Evolutionary conservation across 1,284 basidiomycete species (phyloP).

Genomic region (Caloboletus firmus): DNA sequence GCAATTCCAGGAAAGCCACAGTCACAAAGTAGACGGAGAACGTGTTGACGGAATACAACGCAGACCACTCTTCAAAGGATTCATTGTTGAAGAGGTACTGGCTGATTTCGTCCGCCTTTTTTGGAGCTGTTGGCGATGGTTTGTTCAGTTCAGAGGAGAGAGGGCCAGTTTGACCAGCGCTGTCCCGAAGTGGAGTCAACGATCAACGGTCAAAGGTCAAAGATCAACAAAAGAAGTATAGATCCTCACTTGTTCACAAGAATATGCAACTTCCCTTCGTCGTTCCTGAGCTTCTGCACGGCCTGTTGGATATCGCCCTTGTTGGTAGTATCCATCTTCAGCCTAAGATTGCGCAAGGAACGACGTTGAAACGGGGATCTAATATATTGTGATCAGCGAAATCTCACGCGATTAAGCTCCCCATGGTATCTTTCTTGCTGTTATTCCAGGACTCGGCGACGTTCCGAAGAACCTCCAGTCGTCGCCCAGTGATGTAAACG

Average conservation of each 20-base stretch:
- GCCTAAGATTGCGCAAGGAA: slow-evolving; percentile 36
- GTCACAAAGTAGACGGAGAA: slow-evolving; percentile 75
- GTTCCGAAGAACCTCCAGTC: slow-evolving; percentile 61
- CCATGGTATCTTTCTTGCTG: slow-evolving; percentile 39
- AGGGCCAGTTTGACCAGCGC: slow-evolving; percentile 73
- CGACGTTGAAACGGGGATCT: slow-evolving; percentile 1
- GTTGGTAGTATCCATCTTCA: slow-evolving; percentile 69
- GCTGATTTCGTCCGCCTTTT: slow-evolving; percentile 61
- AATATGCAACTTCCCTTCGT: slow-evolving; percentile 71
- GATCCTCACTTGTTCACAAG: slow-evolving; percentile 73
- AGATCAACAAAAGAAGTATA: neutral
- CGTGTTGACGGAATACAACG: slow-evolving; percentile 64
- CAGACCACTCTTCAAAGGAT: slow-evolving; percentile 59
- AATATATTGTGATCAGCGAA: slow-evolving; percentile 1
- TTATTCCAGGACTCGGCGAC: slow-evolving; percentile 49
- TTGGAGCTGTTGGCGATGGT: slow-evolving; percentile 53
- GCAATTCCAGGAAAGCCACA: slow-evolving; percentile 70
- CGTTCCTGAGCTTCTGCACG: slow-evolving; percentile 40
- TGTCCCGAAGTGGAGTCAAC: slow-evolving; percentile 30
- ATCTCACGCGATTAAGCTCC: slow-evolving; percentile 58
- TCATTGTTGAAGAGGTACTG: slow-evolving; percentile 67
- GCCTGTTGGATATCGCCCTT: slow-evolving; percentile 65
- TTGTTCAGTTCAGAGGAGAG: slow-evolving; percentile 56
- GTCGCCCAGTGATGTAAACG: slow-evolving; percentile 77
- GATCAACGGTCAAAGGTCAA: too few species aligned